Evolutionary conservation across 495 filamentous ascomycete genomes (phyloP).

Genomic region (Ramalina intermedia): DNA sequence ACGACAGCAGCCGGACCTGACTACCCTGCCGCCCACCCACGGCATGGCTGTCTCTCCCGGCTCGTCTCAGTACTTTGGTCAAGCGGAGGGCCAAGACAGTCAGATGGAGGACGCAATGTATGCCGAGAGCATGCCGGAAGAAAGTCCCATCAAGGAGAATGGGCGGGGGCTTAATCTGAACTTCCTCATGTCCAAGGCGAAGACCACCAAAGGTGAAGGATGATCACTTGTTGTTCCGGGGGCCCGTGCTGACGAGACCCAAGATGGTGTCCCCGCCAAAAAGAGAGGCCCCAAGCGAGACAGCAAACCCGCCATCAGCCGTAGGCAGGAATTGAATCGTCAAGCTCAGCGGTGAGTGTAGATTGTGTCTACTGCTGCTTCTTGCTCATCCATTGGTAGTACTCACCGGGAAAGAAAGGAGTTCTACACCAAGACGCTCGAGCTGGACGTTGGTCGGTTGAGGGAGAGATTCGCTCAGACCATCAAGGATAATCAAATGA

Average conservation of each 20-base stretch:
- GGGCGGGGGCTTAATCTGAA: not conserved
- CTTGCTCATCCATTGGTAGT: slow-evolving; percentile 23
- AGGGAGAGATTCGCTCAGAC: slow-evolving; percentile 33
- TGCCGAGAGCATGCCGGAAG: not conserved
- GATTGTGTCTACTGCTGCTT: not conserved
- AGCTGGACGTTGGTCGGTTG: slow-evolving; percentile 70
- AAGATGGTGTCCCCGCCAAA: slow-evolving; percentile 79
- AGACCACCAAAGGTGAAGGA: slow-evolving; percentile 37
- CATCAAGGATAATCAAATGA: slow-evolving; percentile 10
- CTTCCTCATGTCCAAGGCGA: slow-evolving; percentile 10
- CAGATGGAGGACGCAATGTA: not conserved
- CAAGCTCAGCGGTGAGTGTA: slow-evolving; percentile 79
- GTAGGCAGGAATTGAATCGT: slow-evolving; percentile 85
- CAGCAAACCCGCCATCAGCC: slow-evolving; percentile 86
- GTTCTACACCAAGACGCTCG: slow-evolving; percentile 83
- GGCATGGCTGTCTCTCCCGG: not conserved
- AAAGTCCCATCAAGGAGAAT: not conserved
- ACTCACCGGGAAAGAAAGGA: slow-evolving; percentile 97
- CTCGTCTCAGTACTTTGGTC: not conserved
- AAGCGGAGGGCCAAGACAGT: not conserved
- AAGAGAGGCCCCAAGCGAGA: slow-evolving; percentile 90
- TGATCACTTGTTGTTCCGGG: not conserved
- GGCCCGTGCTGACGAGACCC: not conserved
- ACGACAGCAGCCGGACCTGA: not conserved
- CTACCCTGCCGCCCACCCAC: not conserved